Conservation (phyloP, 225 moss, liverwort and hornwort species). For the Antitrichia curtipendula region DNA sequence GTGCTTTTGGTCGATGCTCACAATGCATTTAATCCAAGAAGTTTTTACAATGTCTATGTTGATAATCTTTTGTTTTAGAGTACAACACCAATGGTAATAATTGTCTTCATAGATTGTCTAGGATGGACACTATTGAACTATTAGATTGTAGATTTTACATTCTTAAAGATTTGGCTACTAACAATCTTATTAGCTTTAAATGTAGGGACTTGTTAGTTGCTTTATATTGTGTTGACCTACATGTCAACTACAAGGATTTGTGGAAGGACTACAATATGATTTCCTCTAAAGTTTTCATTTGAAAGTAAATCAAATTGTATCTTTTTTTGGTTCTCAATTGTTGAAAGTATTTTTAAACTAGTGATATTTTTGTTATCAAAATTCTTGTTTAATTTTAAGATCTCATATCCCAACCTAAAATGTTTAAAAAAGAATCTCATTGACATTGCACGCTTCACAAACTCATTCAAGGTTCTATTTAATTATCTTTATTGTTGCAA, state of each 20-base stretch:
- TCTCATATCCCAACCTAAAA: too few species aligned
- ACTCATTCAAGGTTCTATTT: too few species aligned
- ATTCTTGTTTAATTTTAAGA: too few species aligned
- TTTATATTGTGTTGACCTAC: background rate
- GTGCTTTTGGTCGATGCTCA: accelerated
- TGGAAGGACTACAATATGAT: background rate
- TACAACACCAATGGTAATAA: background rate
- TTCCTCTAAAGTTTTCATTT: background rate
- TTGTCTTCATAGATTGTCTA: background rate
- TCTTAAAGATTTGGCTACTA: background rate
- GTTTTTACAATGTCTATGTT: background rate
- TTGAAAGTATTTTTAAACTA: background rate
- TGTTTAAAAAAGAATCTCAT: too few species aligned
- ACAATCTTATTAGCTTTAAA: background rate
- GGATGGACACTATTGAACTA: background rate
- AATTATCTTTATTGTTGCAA: too few species aligned
- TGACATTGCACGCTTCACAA: too few species aligned
- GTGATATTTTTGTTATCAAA: background rate
- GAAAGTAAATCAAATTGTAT: background rate
- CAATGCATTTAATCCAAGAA: too few species aligned
- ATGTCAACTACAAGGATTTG: background rate
- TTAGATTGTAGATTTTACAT: background rate
- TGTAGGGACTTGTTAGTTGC: accelerated
- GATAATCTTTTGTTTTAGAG: too few species aligned
- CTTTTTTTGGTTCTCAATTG: background rate